Conservation (phyloP, 768 basidiomycete genomes). For the Termitomyces sp. region DNA sequence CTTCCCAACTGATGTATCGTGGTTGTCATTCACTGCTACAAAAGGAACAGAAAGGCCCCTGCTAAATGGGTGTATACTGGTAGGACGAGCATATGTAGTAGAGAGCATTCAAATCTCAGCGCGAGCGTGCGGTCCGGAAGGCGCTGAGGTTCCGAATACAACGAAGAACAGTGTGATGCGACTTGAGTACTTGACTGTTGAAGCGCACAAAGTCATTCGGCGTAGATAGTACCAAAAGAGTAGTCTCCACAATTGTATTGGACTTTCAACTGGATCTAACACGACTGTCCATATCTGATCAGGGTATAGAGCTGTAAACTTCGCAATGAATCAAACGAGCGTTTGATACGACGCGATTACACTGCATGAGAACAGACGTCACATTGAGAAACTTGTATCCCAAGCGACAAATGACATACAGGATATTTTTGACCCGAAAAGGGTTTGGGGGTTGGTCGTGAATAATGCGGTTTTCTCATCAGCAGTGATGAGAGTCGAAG, state of each 20-base stretch:
- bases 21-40: not conserved
- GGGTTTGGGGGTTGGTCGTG: constrained; percentile 13
- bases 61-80: constrained; percentile 4
- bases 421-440: constrained; percentile 17
- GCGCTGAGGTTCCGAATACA: not conserved
- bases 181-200: not conserved
- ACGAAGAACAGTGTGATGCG: not conserved
- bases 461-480: constrained; percentile 15
- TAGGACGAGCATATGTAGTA: too few species aligned
- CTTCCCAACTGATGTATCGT: constrained; percentile 16
- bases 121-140: too few species aligned
- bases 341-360: not conserved
- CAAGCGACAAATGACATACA: constrained; percentile 2
- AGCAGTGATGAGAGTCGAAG: constrained; percentile 11
- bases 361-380: not conserved
- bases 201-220: not conserved
- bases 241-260: not conserved
- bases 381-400: not conserved
- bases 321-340: not conserved
- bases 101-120: too few species aligned
- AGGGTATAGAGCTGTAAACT: not conserved
- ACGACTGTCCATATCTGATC: not conserved
- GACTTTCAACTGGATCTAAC: not conserved
- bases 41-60: not conserved
- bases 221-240: not conserved